phyloP scores from a whole-genome alignment of 306 rosid genomes.

The Geum urbanum region DNA sequence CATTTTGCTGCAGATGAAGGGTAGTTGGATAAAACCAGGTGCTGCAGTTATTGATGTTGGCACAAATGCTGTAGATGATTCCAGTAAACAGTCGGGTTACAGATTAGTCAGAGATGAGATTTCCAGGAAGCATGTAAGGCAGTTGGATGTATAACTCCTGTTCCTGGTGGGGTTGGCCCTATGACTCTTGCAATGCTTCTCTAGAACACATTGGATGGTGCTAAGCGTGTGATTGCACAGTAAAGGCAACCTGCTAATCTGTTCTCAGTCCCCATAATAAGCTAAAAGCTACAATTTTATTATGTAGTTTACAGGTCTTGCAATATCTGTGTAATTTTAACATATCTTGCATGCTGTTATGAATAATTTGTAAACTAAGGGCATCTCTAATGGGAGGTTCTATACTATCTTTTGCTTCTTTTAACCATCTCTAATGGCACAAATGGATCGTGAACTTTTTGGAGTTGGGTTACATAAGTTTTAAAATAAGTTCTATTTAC shows the following conservation, averaged over 20 bases:
- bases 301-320: neutral
- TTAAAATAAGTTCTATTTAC: too few relatives aligned
- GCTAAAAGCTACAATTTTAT: neutral
- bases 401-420: too few relatives aligned
- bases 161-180: constrained; percentile 95
- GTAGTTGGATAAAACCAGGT: constrained; percentile 91
- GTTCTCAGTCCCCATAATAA: neutral
- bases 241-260: constrained; percentile 14
- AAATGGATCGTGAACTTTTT: too few relatives aligned
- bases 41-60: constrained; percentile 94
- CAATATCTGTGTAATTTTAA: neutral
- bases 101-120: constrained; percentile 89
- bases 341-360: neutral
- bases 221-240: constrained; percentile 51
- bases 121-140: constrained; percentile 74
- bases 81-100: constrained; percentile 71
- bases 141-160: constrained; percentile 89
- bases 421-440: too few relatives aligned
- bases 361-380: neutral
- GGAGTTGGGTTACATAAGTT: too few relatives aligned
- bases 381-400: too few relatives aligned
- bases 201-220: constrained; percentile 79
- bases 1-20: constrained; percentile 55
- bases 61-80: constrained; percentile 78
- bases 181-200: constrained; percentile 91